These are phyloP conservation scores for Neurospora sp. DNA, from an alignment of 495 filamentous ascomycete genomes.

Conservation along the genomic window DNA sequence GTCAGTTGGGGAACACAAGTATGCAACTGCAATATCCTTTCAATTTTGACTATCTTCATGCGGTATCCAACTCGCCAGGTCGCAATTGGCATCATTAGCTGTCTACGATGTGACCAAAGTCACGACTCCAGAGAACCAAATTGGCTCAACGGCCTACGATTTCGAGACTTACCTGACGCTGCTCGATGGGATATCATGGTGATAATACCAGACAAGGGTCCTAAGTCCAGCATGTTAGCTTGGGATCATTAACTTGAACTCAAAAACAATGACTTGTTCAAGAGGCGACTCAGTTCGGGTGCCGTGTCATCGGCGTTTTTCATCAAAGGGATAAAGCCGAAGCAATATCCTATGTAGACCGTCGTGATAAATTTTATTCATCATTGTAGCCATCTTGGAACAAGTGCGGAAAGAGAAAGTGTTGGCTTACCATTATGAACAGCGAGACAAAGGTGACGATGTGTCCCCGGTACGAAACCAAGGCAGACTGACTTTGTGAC, in stretches of 20 bases:
- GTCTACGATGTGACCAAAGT: not conserved
- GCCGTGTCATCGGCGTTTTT: slow-evolving; percentile 85
- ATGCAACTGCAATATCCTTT: not conserved
- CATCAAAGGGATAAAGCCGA: slow-evolving; percentile 52
- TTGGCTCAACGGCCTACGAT: not conserved
- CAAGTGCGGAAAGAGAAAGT: not conserved
- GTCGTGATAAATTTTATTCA: slow-evolving; percentile 82
- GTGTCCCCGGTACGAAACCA: not conserved
- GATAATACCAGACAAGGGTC: not conserved
- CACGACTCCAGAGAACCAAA: not conserved
- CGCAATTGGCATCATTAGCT: not conserved
- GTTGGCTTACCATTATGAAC: slow-evolving; percentile 8
- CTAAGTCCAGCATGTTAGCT: slow-evolving; percentile 9
- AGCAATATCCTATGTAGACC: slow-evolving; percentile 83
- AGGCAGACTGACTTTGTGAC: slow-evolving; percentile 3
- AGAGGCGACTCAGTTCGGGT: slow-evolving; percentile 42
- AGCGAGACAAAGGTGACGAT: not conserved
- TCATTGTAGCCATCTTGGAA: slow-evolving; percentile 31
- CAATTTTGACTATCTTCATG: not conserved
- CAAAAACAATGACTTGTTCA: not conserved
- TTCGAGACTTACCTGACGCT: not conserved
- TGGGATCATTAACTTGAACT: not conserved
- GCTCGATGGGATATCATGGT: not conserved
- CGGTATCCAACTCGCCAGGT: not conserved
- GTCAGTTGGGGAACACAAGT: not conserved